Base-by-base conservation (phyloP, 2,329 filamentous ascomycete genomes). In the Fusarium verrucosum region DNA sequence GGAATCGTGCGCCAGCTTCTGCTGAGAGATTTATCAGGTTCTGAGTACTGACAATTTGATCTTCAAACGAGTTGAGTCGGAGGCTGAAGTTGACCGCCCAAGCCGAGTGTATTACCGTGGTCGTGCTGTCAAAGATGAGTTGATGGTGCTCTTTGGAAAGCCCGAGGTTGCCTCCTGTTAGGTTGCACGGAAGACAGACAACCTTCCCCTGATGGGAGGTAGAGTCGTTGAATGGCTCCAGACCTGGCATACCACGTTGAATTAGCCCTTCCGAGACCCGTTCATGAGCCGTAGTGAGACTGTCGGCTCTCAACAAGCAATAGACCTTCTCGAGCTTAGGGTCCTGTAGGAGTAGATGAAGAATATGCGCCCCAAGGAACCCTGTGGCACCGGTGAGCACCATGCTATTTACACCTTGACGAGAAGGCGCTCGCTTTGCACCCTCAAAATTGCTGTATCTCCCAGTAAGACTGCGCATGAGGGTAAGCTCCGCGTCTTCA, bases 301-400 rank as follows among this genome's bases (percentile, higher is more conserved):
- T 53, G 1, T 54, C 19, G 1, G 72, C 71, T 14, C 76, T 71
- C 0, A 91, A 81, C 17, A 92, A 45, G 10, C 72, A 73, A 26
- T 65, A 66, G 0, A 72, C 17, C 22, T 23, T 71, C 1, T 42
- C 22, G 2, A 70, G 10, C 0, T 30, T 4, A 0, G 25, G 1
- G n/a, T 69, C 50, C 2, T 54, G 38, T 0, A 37, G 59, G 8
- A 73, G 63, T 22, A 63, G 28, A 4, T 72, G 38, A 5, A 74
- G 64, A 2, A 89, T 76, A 64, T 89, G 87, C 0, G 85, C 80
- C 2, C 89, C 89, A 0, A 91, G 78, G 3, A 87, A 88, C 1
- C 89, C 89, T 1, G 89, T 91, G 1, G 84, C 83, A 3, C 89
- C 89, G 1, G 88, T 91, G 5, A 91, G 72, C 2, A 87, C 74